Base-by-base conservation (phyloP, 208 protist species). In the Angomonas deanei region DNA sequence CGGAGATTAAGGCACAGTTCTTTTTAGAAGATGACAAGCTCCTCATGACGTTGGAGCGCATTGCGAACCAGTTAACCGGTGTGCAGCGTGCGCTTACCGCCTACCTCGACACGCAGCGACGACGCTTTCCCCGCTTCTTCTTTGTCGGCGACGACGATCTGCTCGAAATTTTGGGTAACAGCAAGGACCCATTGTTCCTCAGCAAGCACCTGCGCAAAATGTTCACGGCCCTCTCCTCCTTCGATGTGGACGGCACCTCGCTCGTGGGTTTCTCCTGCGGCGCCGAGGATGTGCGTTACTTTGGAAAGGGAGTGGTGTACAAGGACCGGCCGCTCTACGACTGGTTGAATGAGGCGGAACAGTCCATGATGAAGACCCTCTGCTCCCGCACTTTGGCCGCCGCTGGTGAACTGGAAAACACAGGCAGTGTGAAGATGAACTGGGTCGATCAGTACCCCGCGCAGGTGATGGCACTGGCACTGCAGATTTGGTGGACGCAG, bases 121-220 rank as follows among this genome's bases (percentile, higher is more conserved):
- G 80, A 4, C 76, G 86, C 57, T 99, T 99, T 74, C 96, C 98
- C 0, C 94, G 98, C 60, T 99, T 99, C 86, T 99, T 99, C 77
- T 99, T 99, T 73, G 91, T 99, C 36, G 98, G 98, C 31, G 99
- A 99, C 86, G 98, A 99, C 73, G 99, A 99, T 76, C 78, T 99
- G 59, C 86, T 99, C 2, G 98, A 99, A 73, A 99, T 99, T 42
- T 94, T 99, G 65, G 98, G 97, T 65, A 99, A 99, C 75, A 94
- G 84, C 75, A 97, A 93, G 55, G 94, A 98, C 62, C 80, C 78
- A 2, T 54, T 71, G 49, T 92, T 97, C 68, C 77, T 99, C 36
- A 93, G 96, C 74, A 98, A 98, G 61, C 98, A 99, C 74, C 87
- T 99, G 26, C 86, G 84, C 39, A 99, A 99, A 80, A 99, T 99